phyloP scores from a whole-genome alignment of 2,329 filamentous ascomycete genomes.

The Hirsutella thompsonii region DNA sequence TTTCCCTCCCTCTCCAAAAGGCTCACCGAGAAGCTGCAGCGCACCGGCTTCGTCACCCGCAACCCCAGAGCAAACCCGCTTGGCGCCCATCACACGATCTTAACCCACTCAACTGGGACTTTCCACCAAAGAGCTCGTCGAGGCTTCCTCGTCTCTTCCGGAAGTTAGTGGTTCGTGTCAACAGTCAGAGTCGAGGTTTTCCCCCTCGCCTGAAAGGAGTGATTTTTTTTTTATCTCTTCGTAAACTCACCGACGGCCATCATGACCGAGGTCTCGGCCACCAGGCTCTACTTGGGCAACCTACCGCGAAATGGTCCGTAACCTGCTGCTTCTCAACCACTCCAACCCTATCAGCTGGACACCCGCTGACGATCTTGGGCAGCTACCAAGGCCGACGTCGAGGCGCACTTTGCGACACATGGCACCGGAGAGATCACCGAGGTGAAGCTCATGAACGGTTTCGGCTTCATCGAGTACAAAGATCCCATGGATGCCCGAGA shows the following conservation, averaged over 20 bases:
- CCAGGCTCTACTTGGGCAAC: conserved; percentile 94
- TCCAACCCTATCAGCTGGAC: conserved; percentile 10
- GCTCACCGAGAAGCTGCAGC: neutral
- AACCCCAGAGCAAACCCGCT: neutral
- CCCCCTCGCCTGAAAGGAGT: neutral
- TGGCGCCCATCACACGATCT: neutral
- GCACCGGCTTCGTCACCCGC: neutral
- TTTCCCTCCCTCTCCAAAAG: conserved; percentile 3
- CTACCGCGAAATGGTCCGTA: conserved; percentile 80
- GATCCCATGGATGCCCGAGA: conserved; percentile 96
- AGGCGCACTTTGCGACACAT: conserved; percentile 89
- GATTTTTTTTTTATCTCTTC: neutral
- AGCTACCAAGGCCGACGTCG: conserved; percentile 96
- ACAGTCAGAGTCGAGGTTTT: too few relatives aligned
- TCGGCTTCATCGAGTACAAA: conserved; percentile 99
- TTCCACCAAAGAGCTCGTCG: too few relatives aligned
- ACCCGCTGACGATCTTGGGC: conserved; percentile 33
- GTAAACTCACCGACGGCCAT: conserved; percentile 15
- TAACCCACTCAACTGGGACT: too few relatives aligned
- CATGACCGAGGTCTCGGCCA: conserved; percentile 85
- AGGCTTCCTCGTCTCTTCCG: too few relatives aligned
- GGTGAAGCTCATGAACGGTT: conserved; percentile 99
- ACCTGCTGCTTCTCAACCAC: conserved; percentile 6
- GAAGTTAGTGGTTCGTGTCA: too few relatives aligned
- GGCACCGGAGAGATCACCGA: conserved; percentile 96